Conservation (phyloP, 1,284 basidiomycete species). For the Chalciporus sp. region DNA sequence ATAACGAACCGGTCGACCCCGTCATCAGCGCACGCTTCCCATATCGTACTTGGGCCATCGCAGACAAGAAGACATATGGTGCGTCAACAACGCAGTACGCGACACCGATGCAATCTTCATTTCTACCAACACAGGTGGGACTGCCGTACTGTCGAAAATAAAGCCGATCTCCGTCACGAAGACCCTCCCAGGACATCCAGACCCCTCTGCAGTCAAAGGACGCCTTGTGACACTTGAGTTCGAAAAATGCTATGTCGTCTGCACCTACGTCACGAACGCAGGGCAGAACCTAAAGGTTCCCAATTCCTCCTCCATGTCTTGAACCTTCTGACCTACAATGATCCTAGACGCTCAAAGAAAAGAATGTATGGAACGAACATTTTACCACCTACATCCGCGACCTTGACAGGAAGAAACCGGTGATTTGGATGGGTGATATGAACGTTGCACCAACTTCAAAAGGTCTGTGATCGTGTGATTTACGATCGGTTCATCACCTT, state of each 20-base stretch:
- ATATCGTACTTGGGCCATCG: constrained; percentile 74
- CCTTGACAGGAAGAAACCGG: constrained; percentile 77
- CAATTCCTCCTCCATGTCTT: background rate
- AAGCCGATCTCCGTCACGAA: constrained; percentile 70
- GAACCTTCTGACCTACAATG: constrained; percentile 1
- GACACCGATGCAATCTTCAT: background rate
- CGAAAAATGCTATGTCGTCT: constrained; percentile 68
- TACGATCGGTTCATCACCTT: background rate
- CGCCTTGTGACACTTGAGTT: constrained; percentile 85
- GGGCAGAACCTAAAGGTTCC: constrained; percentile 76
- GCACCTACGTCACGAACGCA: constrained; percentile 89
- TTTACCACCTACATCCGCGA: constrained; percentile 73
- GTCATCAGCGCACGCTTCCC: constrained; percentile 60
- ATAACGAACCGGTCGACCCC: constrained; percentile 63
- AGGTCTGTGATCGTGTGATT: constrained; percentile 40
- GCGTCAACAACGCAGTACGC: constrained; percentile 22
- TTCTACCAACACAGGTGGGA: constrained; percentile 60
- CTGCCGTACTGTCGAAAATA: constrained; percentile 79
- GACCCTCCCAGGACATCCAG: constrained; percentile 73
- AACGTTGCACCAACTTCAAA: constrained; percentile 82
- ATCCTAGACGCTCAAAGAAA: constrained; percentile 66
- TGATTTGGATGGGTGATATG: constrained; percentile 89
- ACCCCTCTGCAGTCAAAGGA: constrained; percentile 64
- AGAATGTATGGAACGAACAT: constrained; percentile 77
- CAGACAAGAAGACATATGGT: constrained; percentile 78